Evolutionary conservation across 1,284 basidiomycete species (phyloP), one percentile per base, ranked within the genome.

Genomic region (Fomitopsis pinicola): DNA sequence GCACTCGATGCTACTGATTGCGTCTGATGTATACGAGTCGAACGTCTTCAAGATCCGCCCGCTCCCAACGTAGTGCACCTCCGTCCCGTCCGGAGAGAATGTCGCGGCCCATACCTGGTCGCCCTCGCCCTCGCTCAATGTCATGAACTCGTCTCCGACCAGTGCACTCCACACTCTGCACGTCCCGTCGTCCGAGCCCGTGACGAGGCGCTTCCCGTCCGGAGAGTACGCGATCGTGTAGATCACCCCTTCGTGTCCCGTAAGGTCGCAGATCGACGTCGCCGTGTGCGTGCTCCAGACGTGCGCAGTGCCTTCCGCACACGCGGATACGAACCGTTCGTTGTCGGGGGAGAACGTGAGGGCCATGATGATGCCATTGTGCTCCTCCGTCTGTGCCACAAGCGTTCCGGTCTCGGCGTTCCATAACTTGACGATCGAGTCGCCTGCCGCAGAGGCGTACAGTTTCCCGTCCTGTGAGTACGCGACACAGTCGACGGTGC

Each of bases 251-350:
- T 58, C 52, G 44, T 68, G 64, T 28, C 59, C 66, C 7, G 40
- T n/a, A 2, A 67, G 57, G 26, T 40, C 42, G 4, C 36, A 33
- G 17, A 59, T 42, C 12, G 54, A 36, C 22, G 56, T 19, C 14
- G 63, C 66, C 6, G 67, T 61, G 38, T 46, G 44, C 10, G 63
- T 62, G 59, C 68, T 58, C 70, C 69, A 72, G 7, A 71, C 46
- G 1, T 64, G 62, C 19, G 66, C 63, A 9, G 59, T 61, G 38
- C 59, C 52, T 56, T 71, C 69, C 22, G 56, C 62, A 57, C 62
- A 55, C 15, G 66, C 62, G 12, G 69, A 68, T 5, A 64, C 64
- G 44, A 72, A 62, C 38, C 28, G 19, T 5, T 44, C 42, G 38
- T 66, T 66, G 58, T 67, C 62, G 6, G 68, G 67, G 1, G 68